Conservation (phyloP, 345 rosid species). For the Psidium friedrichsthalianum region DNA sequence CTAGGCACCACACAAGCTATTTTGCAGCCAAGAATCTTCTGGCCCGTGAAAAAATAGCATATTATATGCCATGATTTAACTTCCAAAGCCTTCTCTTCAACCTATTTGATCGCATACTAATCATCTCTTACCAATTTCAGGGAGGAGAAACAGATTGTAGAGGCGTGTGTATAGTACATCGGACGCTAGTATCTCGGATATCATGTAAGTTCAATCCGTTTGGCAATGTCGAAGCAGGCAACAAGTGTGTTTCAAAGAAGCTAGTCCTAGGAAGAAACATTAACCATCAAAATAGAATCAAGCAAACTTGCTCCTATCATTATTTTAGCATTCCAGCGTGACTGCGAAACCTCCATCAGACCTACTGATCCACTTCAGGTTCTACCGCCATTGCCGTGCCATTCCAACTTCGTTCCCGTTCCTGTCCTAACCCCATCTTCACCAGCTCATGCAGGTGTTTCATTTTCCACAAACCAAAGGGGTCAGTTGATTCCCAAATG, state of each 20-base stretch:
- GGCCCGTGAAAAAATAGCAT: neutral
- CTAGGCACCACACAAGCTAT: no score
- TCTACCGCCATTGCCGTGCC: neutral
- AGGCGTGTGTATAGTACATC: neutral
- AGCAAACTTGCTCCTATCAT: neutral
- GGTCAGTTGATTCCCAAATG: neutral
- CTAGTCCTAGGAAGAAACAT: neutral
- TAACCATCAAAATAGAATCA: neutral
- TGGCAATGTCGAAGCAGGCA: neutral
- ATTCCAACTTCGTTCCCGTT: neutral
- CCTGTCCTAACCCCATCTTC: neutral
- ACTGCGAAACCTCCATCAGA: neutral
- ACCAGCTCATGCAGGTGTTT: neutral
- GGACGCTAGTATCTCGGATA: neutral
- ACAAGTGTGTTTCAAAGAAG: neutral
- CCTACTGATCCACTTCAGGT: neutral
- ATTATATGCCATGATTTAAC: neutral
- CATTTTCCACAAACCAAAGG: neutral
- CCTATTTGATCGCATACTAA: neutral
- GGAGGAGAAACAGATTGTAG: neutral
- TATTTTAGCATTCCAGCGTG: neutral
- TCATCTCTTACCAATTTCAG: neutral
- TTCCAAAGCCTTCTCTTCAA: neutral
- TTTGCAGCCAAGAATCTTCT: no score
- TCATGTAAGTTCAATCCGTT: no score